phyloP scores from a whole-genome alignment of 352 stramenopile species.

The Pythium utonaiense region DNA sequence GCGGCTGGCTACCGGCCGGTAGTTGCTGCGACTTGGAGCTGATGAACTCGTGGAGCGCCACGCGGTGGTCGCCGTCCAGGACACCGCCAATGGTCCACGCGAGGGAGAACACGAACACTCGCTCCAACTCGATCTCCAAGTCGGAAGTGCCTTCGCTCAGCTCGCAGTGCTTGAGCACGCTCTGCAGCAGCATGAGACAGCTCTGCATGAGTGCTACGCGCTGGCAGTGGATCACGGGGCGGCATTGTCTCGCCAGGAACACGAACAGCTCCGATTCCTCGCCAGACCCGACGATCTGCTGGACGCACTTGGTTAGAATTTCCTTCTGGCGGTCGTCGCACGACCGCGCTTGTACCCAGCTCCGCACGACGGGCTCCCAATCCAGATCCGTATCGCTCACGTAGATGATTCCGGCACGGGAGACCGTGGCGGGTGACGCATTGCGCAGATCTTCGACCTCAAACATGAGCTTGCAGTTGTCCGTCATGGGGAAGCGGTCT shows the following conservation, averaged over 20 bases:
- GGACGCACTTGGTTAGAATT: conserved; percentile 42
- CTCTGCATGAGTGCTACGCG: conserved; percentile 80
- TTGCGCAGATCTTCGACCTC: conserved; percentile 96
- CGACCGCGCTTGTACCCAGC: conserved; percentile 50
- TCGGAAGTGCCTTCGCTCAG: conserved; percentile 52
- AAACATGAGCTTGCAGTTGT: conserved; percentile 98
- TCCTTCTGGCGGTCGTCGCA: conserved; percentile 39
- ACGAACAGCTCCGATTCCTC: conserved; percentile 41
- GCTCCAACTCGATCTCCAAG: conserved; percentile 69
- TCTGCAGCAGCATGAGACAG: conserved; percentile 59
- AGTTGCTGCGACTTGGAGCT: conserved; percentile 13
- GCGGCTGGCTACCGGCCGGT: not conserved
- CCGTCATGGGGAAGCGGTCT: conserved; percentile 96
- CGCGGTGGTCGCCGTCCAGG: conserved; percentile 76
- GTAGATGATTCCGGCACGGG: conserved; percentile 94
- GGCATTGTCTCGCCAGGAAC: conserved; percentile 58
- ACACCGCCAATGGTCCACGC: conserved; percentile 84
- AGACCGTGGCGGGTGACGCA: conserved; percentile 95
- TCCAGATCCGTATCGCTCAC: conserved; percentile 79
- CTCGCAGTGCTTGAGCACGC: conserved; percentile 49
- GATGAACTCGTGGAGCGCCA: conserved; percentile 72
- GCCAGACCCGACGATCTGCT: conserved; percentile 42
- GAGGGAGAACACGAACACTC: conserved; percentile 81
- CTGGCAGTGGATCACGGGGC: conserved; percentile 61
- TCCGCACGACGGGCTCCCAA: conserved; percentile 64